Conservation (phyloP, 768 basidiomycete species). For the Lenzites betulinus region DNA sequence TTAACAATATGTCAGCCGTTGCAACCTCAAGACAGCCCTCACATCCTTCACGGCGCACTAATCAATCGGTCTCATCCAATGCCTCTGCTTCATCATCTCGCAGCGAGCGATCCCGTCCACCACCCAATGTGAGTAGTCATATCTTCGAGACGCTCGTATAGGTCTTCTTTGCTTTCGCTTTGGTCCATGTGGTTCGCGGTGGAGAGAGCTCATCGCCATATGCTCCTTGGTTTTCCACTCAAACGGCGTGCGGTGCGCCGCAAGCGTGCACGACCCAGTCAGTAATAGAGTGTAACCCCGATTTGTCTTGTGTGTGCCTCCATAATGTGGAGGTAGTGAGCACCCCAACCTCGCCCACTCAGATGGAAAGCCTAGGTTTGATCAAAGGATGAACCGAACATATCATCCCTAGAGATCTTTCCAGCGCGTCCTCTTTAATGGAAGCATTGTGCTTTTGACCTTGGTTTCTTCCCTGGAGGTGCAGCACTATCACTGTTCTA, state of each 20-base stretch:
- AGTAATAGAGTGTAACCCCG: no score
- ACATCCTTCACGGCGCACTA: constrained; percentile 22
- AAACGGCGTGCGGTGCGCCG: no score
- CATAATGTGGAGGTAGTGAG: no score
- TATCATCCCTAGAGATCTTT: no score
- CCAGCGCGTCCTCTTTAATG: no score
- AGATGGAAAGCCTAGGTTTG: no score
- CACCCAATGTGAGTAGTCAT: constrained; percentile 12
- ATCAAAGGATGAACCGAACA: no score
- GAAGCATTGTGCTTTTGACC: no score
- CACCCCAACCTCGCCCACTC: no score
- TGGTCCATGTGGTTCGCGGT: background rate
- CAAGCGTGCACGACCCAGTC: no score
- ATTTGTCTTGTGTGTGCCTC: no score
- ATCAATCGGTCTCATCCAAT: constrained; percentile 23
- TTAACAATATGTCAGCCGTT: background rate
- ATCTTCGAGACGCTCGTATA: background rate
- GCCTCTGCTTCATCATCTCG: constrained; percentile 18
- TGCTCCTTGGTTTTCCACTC: no score
- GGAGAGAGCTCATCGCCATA: background rate
- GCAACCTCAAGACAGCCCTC: constrained; percentile 11
- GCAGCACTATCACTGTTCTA: background rate
- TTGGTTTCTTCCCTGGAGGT: background rate
- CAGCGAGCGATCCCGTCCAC: constrained; percentile 18
- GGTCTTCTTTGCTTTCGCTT: background rate